These are phyloP conservation scores for Trichoderma brevicompactum DNA, from an alignment of 2,329 filamentous ascomycete genomes.

Conservation along the genomic window DNA sequence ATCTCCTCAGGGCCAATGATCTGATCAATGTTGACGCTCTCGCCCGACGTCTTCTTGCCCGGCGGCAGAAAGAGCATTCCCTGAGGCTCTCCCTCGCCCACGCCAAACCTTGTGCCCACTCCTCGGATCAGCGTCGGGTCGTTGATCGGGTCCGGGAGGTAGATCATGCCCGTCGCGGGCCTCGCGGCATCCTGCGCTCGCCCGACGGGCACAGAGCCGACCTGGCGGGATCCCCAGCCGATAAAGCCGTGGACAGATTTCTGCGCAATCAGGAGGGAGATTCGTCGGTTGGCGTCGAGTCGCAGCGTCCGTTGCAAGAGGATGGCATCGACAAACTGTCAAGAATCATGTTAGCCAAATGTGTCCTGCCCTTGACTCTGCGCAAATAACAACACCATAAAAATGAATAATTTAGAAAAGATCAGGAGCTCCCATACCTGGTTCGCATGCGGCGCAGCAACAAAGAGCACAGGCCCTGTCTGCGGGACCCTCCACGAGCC, in stretches of 20 bases:
- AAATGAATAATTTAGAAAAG: background rate
- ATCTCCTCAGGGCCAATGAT: constrained; percentile 81
- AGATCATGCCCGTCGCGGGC: constrained; percentile 77
- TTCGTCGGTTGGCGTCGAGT: constrained; percentile 82
- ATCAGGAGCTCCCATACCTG: constrained; percentile 61
- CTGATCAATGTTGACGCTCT: constrained; percentile 82
- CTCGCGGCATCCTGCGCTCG: constrained; percentile 89
- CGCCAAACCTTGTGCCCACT: constrained; percentile 80
- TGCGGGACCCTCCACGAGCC: constrained; percentile 94
- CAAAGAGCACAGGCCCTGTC: constrained; percentile 87
- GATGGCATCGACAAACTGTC: constrained; percentile 90
- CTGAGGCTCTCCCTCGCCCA: constrained; percentile 70
- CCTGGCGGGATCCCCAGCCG: constrained; percentile 80
- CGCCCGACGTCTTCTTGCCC: constrained; percentile 74
- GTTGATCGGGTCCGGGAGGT: constrained; percentile 83
- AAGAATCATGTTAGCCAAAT: background rate
- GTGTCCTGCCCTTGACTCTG: too few relatives aligned
- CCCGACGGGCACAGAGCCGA: constrained; percentile 90
- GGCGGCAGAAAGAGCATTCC: constrained; percentile 88
- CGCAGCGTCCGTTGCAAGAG: constrained; percentile 90
- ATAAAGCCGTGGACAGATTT: constrained; percentile 96
- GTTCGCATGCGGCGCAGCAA: constrained; percentile 96
- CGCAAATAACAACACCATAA: background rate
- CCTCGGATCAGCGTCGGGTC: constrained; percentile 81
- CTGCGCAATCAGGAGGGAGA: constrained; percentile 90